phyloP scores from a whole-genome alignment of 768 basidiomycete species.

The Phanerochaete sordida region DNA sequence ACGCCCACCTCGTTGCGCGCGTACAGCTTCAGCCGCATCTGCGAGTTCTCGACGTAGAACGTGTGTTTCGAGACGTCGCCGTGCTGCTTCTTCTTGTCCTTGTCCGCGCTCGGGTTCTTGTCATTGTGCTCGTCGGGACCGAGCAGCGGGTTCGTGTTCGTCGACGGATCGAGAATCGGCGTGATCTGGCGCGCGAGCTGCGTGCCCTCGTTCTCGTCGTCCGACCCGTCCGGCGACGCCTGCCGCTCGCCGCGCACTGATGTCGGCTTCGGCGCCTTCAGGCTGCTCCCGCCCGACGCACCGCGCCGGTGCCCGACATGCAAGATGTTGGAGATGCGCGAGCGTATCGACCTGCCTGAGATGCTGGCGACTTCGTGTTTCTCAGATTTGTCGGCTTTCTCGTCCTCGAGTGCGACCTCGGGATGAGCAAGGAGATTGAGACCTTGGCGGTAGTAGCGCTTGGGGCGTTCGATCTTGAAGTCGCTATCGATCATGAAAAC shows the following conservation, averaged over 20 bases:
- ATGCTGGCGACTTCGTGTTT: constrained; percentile 8
- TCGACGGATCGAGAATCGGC: constrained; percentile 79
- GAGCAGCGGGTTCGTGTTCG: constrained; percentile 59
- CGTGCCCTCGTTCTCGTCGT: constrained; percentile 2
- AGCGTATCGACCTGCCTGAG: constrained; percentile 1
- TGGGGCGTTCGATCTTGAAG: constrained; percentile 88
- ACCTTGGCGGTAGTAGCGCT: constrained; percentile 83
- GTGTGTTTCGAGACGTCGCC: constrained; percentile 87
- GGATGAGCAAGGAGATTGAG: constrained; percentile 57
- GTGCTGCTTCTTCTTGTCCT: constrained; percentile 41
- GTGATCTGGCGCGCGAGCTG: constrained; percentile 34
- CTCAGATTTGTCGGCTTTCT: constrained; percentile 17
- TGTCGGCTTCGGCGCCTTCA: not conserved
- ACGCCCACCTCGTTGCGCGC: constrained; percentile 77
- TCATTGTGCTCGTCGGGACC: constrained; percentile 23
- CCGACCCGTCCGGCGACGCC: constrained; percentile 14
- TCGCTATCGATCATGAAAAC: constrained; percentile 90
- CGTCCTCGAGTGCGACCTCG: constrained; percentile 18
- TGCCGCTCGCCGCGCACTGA: constrained; percentile 3
- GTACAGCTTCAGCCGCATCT: constrained; percentile 80
- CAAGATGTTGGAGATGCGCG: constrained; percentile 11
- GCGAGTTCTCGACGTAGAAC: constrained; percentile 90
- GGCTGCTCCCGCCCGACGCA: not conserved
- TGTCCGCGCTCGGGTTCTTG: constrained; percentile 22
- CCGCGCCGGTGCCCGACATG: not conserved